Evolutionary conservation across 257 asterid species (phyloP).

Genomic region (Solanum arcanum): DNA sequence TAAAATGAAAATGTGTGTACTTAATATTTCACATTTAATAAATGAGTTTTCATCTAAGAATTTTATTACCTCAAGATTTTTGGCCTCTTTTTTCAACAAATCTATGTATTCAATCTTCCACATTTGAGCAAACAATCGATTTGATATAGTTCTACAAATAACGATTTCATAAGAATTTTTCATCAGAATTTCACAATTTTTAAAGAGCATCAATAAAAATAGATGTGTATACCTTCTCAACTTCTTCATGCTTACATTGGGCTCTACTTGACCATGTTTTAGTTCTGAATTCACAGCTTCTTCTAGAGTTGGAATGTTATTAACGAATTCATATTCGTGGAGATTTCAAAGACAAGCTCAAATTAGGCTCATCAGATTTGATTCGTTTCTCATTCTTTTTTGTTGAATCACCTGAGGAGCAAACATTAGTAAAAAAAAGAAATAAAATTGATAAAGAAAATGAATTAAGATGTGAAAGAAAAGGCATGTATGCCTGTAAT

Average conservation of each 20-base stretch:
- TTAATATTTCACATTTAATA: background rate
- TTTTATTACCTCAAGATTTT: conserved; percentile 17
- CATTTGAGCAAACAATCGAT: conserved; percentile 45
- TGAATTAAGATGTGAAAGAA: background rate
- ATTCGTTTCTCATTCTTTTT: background rate
- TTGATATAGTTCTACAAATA: background rate
- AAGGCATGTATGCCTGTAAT: background rate
- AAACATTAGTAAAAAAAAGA: background rate
- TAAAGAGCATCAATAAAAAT: background rate
- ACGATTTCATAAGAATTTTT: background rate
- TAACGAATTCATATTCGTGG: background rate
- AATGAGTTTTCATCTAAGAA: background rate
- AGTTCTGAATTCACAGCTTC: background rate
- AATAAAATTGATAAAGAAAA: background rate
- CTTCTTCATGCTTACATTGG: background rate
- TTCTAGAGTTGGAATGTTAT: background rate
- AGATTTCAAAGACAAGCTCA: background rate
- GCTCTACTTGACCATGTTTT: background rate
- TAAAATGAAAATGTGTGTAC: background rate
- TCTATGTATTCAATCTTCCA: conserved; percentile 7
- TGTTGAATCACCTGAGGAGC: background rate
- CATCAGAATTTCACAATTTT: background rate
- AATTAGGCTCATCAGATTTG: background rate
- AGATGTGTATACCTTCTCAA: background rate
- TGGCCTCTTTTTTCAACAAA: conserved; percentile 21